These are phyloP conservation scores for Fusarium sp. DNA, from an alignment of 2,329 filamentous ascomycete genomes.

Conservation along the genomic window DNA sequence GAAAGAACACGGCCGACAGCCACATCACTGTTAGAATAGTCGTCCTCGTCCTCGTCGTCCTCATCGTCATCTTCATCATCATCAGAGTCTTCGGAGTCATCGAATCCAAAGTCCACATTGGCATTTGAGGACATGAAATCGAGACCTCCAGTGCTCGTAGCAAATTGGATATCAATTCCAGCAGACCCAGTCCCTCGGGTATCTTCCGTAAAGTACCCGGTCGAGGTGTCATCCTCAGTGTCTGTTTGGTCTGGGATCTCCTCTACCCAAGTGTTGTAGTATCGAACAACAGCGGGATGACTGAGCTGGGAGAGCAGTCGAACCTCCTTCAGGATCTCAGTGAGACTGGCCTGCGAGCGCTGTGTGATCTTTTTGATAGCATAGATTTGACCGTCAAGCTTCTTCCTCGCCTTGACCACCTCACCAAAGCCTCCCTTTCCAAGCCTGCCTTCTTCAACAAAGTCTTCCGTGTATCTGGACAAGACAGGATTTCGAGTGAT, in stretches of 20 bases:
- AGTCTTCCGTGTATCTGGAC: constrained; percentile 87
- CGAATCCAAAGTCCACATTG: constrained; percentile 78
- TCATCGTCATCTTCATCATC: constrained; percentile 56
- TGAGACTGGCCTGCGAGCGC: constrained; percentile 77
- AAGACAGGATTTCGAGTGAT: constrained; percentile 59
- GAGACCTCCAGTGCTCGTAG: constrained; percentile 77
- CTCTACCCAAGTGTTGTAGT: constrained; percentile 96
- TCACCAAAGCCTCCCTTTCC: constrained; percentile 96
- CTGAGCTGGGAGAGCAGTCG: constrained; percentile 90
- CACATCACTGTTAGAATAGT: constrained; percentile 50
- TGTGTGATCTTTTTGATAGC: constrained; percentile 97
- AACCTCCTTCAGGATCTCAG: constrained; percentile 84
- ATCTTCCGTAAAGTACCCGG: constrained; percentile 55
- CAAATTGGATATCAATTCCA: constrained; percentile 64
- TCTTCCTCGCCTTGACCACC: constrained; percentile 94
- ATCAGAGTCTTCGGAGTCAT: constrained; percentile 52
- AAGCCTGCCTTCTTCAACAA: constrained; percentile 85
- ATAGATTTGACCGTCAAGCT: constrained; percentile 90
- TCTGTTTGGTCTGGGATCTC: constrained; percentile 64
- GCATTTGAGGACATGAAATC: constrained; percentile 93
- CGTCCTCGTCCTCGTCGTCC: constrained; percentile 60
- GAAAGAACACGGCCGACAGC: constrained; percentile 42
- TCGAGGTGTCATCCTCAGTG: constrained; percentile 65
- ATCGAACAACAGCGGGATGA: constrained; percentile 84
- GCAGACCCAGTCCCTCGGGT: constrained; percentile 51